Evolutionary conservation across 2,329 filamentous ascomycete genomes (phyloP), one percentile per base, ranked within the genome.

Genomic region (Teratosphaeria pseudoeucalypti): DNA sequence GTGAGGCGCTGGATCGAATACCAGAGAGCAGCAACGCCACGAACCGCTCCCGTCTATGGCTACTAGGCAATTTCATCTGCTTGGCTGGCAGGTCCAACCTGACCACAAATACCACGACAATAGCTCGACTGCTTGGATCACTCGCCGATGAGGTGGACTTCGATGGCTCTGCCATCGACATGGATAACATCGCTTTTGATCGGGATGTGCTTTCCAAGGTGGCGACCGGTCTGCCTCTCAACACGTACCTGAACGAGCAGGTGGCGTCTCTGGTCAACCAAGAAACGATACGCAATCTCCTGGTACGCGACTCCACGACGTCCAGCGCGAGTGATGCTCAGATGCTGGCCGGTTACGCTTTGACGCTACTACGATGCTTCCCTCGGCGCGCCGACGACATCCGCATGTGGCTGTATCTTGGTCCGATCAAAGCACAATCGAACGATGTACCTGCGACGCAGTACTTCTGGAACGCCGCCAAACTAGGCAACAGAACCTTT

Each of bases 351-450:
- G 90, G 88, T 32, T 97, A 96, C 70, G 90, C 91, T 2, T 78
- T 97, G 47, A 92, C 89, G 0, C 77, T 99, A 2, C 78, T 97
- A 3, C 84, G 89, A 60, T 92, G 91, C 66, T 97, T 97, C 65
- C 91, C 92, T 9, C 78, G 81, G 6, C 82, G 85, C 61, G 86
- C 86, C 3, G 92, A 96, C 68, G 91, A 96, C 61, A 95, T 96
- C 61, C 87, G 92, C 26, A 95, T 97, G 90, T 92, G 90, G 76
- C 78, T 97, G 0, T 97, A 94, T 69, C 80, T 94, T 49, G 89
- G 90, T 0, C 69, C 72, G 11, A 66, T 67, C 6, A 60, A 61
- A 7, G 84, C 87, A 52, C 79, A 88, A 4, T 74, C 79, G 2
- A 63, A 70, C 57, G 71, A 67, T 63, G 60, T 86, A 9, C 87